phyloP scores from a whole-genome alignment of 2,329 filamentous ascomycete genomes.

The Drechslerella coelobrocha region DNA sequence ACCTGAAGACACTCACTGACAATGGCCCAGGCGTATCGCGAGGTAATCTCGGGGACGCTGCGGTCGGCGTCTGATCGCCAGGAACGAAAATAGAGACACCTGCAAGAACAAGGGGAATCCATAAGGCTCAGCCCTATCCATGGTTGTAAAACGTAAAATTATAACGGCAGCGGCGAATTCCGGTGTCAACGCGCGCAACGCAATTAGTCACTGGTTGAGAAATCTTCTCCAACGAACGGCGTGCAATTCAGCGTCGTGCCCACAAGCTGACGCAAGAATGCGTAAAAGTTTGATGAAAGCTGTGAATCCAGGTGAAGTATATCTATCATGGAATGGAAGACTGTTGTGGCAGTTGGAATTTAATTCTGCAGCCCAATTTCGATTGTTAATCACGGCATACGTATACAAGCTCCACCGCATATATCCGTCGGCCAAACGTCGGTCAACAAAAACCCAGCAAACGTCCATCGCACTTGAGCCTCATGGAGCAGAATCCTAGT shows the following conservation, averaged over 20 bases:
- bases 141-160: slow-evolving; percentile 1
- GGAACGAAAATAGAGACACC: neutral
- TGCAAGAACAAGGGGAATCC: neutral
- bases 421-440: slow-evolving; percentile 6
- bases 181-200: neutral
- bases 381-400: neutral
- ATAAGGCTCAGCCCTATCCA: slow-evolving; percentile 1
- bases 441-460: slow-evolving; percentile 6
- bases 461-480: slow-evolving; percentile 53
- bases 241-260: neutral
- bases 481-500: slow-evolving; percentile 56
- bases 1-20: no score
- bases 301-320: neutral
- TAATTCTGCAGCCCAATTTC: neutral
- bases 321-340: neutral
- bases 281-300: neutral
- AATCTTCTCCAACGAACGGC: neutral
- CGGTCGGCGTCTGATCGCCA: no score
- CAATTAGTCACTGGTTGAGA: neutral
- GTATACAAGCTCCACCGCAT: neutral
- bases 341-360: neutral
- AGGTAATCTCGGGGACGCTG: no score
- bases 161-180: neutral
- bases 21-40: no score
- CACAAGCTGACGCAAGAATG: slow-evolving; percentile 1